A percentile compares a stretch with the other conserved stretches of the same genome.
Conservation (phyloP, 129 eudicot genomes). For the Lactuca sativa region DNA sequence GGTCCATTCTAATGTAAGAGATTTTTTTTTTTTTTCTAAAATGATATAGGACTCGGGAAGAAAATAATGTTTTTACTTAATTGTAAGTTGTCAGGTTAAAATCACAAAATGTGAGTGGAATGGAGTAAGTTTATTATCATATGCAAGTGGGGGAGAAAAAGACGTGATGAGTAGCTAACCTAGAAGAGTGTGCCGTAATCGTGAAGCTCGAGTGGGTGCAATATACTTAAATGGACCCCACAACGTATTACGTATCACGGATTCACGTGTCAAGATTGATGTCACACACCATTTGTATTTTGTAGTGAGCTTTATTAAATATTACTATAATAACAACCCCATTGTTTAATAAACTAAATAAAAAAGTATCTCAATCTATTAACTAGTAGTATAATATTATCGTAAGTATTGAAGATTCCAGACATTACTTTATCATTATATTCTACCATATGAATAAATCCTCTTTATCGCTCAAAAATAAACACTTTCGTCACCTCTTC, state of each 20-base stretch:
- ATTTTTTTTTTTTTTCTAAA: no score
- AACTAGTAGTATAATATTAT: no score
- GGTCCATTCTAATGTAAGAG: no score
- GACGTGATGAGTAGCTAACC: constrained; percentile 16
- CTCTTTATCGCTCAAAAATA: neutral
- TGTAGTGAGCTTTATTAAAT: neutral
- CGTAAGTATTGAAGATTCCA: neutral
- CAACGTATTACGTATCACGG: neutral
- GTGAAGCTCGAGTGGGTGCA: constrained; percentile 9
- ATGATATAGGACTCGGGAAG: no score
- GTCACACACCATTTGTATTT: neutral
- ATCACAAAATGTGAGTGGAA: no score
- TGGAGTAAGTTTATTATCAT: neutral
- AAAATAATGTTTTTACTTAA: no score
- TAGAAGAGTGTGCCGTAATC: constrained; percentile 18
- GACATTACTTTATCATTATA: neutral
- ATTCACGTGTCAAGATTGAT: constrained; percentile 16
- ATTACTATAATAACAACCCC: neutral
- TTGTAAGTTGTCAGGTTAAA: no score
- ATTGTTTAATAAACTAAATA: no score
- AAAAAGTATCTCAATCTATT: no score
- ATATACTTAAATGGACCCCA: constrained; percentile 10
- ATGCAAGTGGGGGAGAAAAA: constrained; percentile 6
- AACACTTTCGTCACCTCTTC: neutral
- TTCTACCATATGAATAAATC: neutral